Conservation (phyloP, 2,329 filamentous ascomycete genomes). For the Penicillium verrucosum region DNA sequence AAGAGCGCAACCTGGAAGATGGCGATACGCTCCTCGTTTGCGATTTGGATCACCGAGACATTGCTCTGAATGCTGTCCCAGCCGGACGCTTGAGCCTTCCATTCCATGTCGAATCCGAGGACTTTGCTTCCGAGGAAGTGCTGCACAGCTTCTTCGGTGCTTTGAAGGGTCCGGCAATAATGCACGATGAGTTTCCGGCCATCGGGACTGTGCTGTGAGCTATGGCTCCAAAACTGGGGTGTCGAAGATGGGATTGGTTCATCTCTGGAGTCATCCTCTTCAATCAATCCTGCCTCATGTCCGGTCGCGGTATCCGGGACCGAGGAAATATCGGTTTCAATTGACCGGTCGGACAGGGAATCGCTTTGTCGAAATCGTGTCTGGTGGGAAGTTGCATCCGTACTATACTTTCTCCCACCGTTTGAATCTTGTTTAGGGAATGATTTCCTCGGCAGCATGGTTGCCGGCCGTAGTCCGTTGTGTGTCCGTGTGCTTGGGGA, state of each 20-base stretch:
- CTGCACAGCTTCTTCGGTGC: conserved; percentile 63
- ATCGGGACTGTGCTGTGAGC: conserved; percentile 46
- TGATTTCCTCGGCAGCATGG: neutral
- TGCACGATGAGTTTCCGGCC: conserved; percentile 63
- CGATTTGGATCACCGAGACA: conserved; percentile 79
- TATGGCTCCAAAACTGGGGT: conserved; percentile 34
- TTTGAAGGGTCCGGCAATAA: conserved; percentile 68
- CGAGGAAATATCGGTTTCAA: neutral
- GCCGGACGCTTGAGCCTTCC: conserved; percentile 57
- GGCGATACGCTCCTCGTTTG: conserved; percentile 70
- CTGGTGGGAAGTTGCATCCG: neutral
- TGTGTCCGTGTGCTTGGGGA: neutral
- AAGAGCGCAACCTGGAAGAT: conserved; percentile 77
- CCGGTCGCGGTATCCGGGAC: neutral
- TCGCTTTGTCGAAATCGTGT: neutral
- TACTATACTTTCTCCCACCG: conserved; percentile 7
- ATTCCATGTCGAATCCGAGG: conserved; percentile 89
- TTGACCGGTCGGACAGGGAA: neutral
- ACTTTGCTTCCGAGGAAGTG: conserved; percentile 68
- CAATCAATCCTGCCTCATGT: neutral
- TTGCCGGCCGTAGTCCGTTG: neutral
- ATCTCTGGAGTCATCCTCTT: neutral
- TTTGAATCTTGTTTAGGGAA: neutral
- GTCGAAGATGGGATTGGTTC: neutral
- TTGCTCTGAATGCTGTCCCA: conserved; percentile 59